phyloP scores from a whole-genome alignment of 257 asterid species.

The Lithospermum erythrorhizon region DNA sequence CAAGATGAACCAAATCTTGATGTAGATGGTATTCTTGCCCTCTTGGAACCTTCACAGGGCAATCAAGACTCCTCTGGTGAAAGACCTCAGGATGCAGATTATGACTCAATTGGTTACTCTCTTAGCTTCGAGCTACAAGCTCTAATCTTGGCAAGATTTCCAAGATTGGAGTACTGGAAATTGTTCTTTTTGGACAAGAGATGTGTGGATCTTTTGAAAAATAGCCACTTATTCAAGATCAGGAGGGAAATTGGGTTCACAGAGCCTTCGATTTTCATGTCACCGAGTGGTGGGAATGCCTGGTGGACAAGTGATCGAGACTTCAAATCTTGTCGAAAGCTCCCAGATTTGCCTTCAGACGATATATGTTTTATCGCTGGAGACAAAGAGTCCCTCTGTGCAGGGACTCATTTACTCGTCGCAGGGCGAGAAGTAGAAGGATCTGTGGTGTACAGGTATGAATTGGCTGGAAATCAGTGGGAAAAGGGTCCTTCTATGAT shows the following conservation, averaged over 20 bases:
- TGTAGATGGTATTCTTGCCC: not conserved
- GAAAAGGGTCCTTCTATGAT: conserved; percentile 59
- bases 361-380: conserved; percentile 37
- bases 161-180: conserved; percentile 57
- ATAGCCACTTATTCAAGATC: conserved; percentile 46
- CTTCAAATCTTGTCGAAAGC: conserved; percentile 40
- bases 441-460: conserved; percentile 57
- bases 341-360: conserved; percentile 57
- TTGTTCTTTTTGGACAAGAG: conserved; percentile 44
- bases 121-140: conserved; percentile 54
- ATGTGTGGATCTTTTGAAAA: conserved; percentile 32
- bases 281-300: conserved; percentile 49
- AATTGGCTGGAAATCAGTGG: conserved; percentile 49
- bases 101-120: conserved; percentile 24
- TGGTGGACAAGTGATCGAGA: conserved; percentile 67
- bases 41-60: too few relatives aligned
- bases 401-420: conserved; percentile 57
- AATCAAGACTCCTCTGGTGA: conserved; percentile 12
- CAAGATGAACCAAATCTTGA: conserved; percentile 5
- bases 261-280: conserved; percentile 63
- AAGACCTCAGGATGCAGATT: conserved; percentile 90
- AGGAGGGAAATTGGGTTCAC: conserved; percentile 31
- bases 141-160: conserved; percentile 57
- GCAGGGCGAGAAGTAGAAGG: conserved; percentile 62
- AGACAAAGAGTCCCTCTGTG: conserved; percentile 67